Evolutionary conservation across 257 asterid species (phyloP).

Genomic region (Primulina eburnea): DNA sequence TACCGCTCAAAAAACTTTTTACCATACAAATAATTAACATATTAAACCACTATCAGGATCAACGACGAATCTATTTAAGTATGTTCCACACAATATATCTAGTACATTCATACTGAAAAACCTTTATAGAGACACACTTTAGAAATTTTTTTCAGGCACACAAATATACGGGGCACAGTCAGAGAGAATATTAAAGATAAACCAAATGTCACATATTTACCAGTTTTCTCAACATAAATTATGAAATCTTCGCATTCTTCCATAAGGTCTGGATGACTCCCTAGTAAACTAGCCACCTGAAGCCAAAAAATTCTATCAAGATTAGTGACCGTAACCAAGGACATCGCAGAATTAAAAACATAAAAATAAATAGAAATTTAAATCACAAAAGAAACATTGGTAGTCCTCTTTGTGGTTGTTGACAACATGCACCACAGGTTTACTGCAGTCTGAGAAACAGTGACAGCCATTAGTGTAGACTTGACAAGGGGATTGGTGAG

Average conservation of each 20-base stretch:
- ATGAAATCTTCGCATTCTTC: slow-evolving; percentile 58
- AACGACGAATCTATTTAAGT: not conserved
- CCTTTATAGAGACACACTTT: slow-evolving; percentile 2
- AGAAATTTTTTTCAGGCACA: slow-evolving; percentile 16
- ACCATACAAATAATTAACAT: not conserved
- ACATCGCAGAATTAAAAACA: slow-evolving; percentile 8
- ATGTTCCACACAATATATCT: slow-evolving; percentile 8
- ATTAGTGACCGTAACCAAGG: slow-evolving; percentile 27
- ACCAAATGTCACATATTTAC: slow-evolving; percentile 34
- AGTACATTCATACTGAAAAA: slow-evolving; percentile 18
- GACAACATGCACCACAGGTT: not conserved
- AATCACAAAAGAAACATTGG: not conserved
- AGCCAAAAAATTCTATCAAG: slow-evolving; percentile 24
- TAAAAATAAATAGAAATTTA: too few relatives aligned
- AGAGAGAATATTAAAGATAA: slow-evolving; percentile 18
- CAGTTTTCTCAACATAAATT: slow-evolving; percentile 46
- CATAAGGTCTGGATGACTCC: slow-evolving; percentile 53
- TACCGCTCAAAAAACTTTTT: not conserved
- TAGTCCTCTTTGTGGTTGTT: not conserved
- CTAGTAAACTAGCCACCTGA: slow-evolving; percentile 56
- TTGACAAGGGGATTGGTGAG: not conserved
- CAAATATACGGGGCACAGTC: slow-evolving; percentile 12
- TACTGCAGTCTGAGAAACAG: not conserved
- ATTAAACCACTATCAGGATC: slow-evolving; percentile 26
- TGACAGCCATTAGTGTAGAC: not conserved